phyloP scores from a whole-genome alignment of 2,329 filamentous ascomycete genomes.

The Talaromyces sp. region DNA sequence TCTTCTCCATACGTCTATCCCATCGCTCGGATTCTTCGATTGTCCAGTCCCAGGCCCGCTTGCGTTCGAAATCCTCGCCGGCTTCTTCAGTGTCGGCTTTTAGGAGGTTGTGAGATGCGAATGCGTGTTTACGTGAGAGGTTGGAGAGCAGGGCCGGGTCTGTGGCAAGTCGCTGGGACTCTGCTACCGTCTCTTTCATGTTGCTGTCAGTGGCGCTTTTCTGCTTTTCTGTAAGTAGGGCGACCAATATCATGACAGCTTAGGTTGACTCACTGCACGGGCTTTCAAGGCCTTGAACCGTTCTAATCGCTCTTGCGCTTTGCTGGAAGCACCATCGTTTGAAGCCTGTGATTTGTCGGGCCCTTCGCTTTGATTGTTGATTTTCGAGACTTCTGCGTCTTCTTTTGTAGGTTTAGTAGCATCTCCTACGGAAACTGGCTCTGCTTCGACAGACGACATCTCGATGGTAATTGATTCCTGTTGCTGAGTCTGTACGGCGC shows the following conservation, averaged over 20 bases:
- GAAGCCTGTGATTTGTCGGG: slow-evolving; percentile 19
- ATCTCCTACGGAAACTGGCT: neutral
- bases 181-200: slow-evolving; percentile 76
- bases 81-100: slow-evolving; percentile 84
- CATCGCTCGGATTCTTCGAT: slow-evolving; percentile 89
- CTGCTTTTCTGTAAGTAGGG: slow-evolving; percentile 28
- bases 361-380: slow-evolving; percentile 3
- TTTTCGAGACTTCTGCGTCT: neutral
- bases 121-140: slow-evolving; percentile 79
- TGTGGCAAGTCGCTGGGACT: slow-evolving; percentile 73
- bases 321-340: slow-evolving; percentile 25
- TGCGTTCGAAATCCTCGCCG: slow-evolving; percentile 93
- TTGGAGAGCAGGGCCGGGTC: slow-evolving; percentile 74
- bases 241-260: slow-evolving; percentile 7
- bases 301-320: slow-evolving; percentile 63
- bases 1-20: slow-evolving; percentile 88
- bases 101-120: slow-evolving; percentile 86
- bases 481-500: neutral
- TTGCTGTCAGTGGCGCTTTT: slow-evolving; percentile 55
- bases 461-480: neutral
- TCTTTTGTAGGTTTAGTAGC: neutral
- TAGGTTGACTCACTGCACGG: slow-evolving; percentile 56
- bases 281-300: slow-evolving; percentile 86
- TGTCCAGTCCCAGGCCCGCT: slow-evolving; percentile 98
- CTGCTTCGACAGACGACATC: slow-evolving; percentile 12